Evolutionary conservation across 2,329 filamentous ascomycete genomes (phyloP), one percentile per base, ranked within the genome.

Genomic region (Septoria petroselini): DNA sequence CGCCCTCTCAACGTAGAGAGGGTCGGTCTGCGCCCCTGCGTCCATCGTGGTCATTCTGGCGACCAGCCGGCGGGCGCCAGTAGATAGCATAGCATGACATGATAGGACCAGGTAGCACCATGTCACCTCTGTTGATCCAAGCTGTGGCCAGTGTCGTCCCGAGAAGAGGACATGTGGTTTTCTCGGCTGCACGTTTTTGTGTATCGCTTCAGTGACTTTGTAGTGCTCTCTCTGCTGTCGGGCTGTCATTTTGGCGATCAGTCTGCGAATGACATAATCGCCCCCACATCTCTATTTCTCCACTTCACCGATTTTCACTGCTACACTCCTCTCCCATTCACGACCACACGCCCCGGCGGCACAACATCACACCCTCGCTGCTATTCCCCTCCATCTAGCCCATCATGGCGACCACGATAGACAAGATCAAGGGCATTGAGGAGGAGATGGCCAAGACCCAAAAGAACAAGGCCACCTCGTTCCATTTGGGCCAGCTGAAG

Each of bases 341-440:
- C 33, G 33, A 35, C 12, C 23, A 17, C 29, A 34, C 30, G 42
- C 31, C 34, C 30, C 42, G 33, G 12, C 42, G 42, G 33, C 42
- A 7, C 19, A 19, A 38, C 4, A 37, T n/a, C n/a, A n/a, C n/a
- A n/a, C n/a, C n/a, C n/a, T n/a, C 34, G 39, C 37, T 21, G 1
- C 27, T 29, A 33, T 30, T 17, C 38, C 25, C 41, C 14, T 30
- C 18, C 29, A 7, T 2, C 19, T 42, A 48, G 51, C 55, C 43
- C 59, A 58, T 23, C 66, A 97, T 97, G 93, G 80, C 91, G 79
- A 97, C 91, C 54, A 97, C 91, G 34, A 90, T 96, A 70, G 91
- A 97, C 66, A 97, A 97, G 86, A 96, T 97, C 80, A 95, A 95
- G 74, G 88, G 91, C 66, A 88, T 96, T 73, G 91, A 96, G 86